Evolutionary conservation across 2,329 filamentous ascomycete species (phyloP).

Genomic region (Aureobasidium sp.): DNA sequence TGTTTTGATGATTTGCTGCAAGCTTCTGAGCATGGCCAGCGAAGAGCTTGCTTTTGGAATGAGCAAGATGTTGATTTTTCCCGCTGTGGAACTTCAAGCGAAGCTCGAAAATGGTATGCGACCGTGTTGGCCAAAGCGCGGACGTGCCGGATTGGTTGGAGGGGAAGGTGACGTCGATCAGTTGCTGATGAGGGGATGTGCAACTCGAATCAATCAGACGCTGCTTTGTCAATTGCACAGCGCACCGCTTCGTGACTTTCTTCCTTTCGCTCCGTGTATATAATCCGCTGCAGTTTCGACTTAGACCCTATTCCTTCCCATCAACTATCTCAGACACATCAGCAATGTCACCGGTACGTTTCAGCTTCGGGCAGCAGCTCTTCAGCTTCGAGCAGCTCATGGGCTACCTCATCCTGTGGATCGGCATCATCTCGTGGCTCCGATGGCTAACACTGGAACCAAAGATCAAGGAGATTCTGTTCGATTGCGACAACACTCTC

Average conservation of each 20-base stretch:
- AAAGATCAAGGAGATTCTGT: slow-evolving; percentile 41
- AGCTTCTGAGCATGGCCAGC: not conserved
- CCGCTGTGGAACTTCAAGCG: not conserved
- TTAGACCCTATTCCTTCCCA: not conserved
- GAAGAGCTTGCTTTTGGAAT: not conserved
- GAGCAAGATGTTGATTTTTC: not conserved
- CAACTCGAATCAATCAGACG: not conserved
- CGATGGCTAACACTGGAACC: not conserved
- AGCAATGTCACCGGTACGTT: slow-evolving; percentile 8
- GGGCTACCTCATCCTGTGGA: slow-evolving; percentile 1
- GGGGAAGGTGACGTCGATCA: slow-evolving; percentile 1
- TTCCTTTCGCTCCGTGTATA: not conserved
- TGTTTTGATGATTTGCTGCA: not conserved
- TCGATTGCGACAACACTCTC: slow-evolving; percentile 75
- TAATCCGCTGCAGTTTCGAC: not conserved
- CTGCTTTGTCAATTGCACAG: not conserved
- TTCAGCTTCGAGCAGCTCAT: not conserved
- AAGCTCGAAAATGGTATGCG: not conserved
- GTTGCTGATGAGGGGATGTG: not conserved
- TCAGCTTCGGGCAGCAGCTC: not conserved
- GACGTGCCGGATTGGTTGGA: not conserved
- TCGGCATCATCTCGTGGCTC: not conserved
- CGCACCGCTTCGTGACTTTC: not conserved
- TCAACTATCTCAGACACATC: not conserved
- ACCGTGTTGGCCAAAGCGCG: not conserved